A percentile compares a stretch with the other conserved stretches of the same genome.
Evolutionary conservation across 2,329 filamentous ascomycete genomes (phyloP).

Genomic region (Fusarium penzigii): DNA sequence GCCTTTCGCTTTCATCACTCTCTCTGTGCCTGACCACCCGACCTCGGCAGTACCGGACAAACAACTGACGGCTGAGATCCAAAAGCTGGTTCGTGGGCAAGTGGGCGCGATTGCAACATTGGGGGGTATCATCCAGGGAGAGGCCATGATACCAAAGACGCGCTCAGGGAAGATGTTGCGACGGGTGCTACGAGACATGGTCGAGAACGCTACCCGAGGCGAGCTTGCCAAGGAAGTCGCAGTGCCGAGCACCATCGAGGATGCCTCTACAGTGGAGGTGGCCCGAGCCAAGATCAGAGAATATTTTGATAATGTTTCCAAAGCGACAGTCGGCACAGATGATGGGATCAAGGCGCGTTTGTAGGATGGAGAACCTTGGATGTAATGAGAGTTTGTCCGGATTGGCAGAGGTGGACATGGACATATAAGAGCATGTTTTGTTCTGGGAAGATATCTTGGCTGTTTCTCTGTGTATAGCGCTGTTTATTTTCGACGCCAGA

Average conservation of each 20-base stretch:
- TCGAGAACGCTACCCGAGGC: slow-evolving; percentile 78
- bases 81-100: slow-evolving; percentile 71
- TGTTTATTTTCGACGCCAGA: slow-evolving; percentile 6
- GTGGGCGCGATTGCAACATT: slow-evolving; percentile 87
- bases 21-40: slow-evolving; percentile 49
- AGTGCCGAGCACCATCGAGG: slow-evolving; percentile 85
- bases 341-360: slow-evolving; percentile 56
- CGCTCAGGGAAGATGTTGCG: slow-evolving; percentile 88
- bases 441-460: slow-evolving; percentile 8
- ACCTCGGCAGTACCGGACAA: slow-evolving; percentile 50
- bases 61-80: slow-evolving; percentile 61
- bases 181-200: slow-evolving; percentile 76
- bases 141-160: slow-evolving; percentile 88
- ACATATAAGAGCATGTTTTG: not conserved
- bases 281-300: slow-evolving; percentile 70
- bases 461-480: slow-evolving; percentile 16
- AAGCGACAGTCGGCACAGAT: slow-evolving; percentile 46
- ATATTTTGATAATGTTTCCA: slow-evolving; percentile 66
- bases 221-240: slow-evolving; percentile 71
- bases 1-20: slow-evolving; percentile 83
- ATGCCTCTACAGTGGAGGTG: slow-evolving; percentile 71
- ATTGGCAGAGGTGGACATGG: no score
- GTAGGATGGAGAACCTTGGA: slow-evolving; percentile 27
- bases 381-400: no score
- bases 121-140: slow-evolving; percentile 82